Conservation (phyloP, 2,329 filamentous ascomycete species). For the Orbilia javanica region DNA sequence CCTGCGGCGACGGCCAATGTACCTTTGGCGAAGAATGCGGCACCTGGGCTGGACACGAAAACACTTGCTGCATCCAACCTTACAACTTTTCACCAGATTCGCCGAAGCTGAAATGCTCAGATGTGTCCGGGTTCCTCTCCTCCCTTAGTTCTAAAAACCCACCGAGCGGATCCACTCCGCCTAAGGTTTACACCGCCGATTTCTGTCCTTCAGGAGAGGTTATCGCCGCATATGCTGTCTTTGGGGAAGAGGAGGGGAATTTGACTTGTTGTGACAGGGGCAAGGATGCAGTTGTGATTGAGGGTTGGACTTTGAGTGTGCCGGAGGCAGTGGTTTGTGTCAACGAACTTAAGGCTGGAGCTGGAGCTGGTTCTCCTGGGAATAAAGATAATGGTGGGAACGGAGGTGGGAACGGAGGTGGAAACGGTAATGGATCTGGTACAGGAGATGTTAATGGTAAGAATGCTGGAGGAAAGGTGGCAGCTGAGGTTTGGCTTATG, state of each 20-base stretch:
- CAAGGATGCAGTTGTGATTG: constrained; percentile 37
- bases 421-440: background rate
- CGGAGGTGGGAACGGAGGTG: background rate
- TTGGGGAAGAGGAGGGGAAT: constrained; percentile 21
- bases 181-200: constrained; percentile 25
- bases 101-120: constrained; percentile 21
- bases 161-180: background rate
- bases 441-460: background rate
- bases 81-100: constrained; percentile 11
- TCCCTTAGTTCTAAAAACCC: constrained; percentile 4
- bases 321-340: constrained; percentile 26
- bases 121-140: constrained; percentile 15
- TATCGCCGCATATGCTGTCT: constrained; percentile 19
- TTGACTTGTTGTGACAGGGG: constrained; percentile 33
- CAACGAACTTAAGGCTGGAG: constrained; percentile 24
- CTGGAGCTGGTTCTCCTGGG: too few relatives aligned
- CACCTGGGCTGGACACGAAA: constrained; percentile 25
- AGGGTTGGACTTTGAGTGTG: constrained; percentile 20
- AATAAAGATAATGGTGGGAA: background rate
- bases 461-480: background rate
- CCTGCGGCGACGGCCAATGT: constrained; percentile 33
- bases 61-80: constrained; percentile 45
- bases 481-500: background rate
- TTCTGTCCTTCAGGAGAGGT: constrained; percentile 31
- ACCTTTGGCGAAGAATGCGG: constrained; percentile 40